Evolutionary conservation across 768 basidiomycete species (phyloP).

Genomic region (Hericium coralloides): DNA sequence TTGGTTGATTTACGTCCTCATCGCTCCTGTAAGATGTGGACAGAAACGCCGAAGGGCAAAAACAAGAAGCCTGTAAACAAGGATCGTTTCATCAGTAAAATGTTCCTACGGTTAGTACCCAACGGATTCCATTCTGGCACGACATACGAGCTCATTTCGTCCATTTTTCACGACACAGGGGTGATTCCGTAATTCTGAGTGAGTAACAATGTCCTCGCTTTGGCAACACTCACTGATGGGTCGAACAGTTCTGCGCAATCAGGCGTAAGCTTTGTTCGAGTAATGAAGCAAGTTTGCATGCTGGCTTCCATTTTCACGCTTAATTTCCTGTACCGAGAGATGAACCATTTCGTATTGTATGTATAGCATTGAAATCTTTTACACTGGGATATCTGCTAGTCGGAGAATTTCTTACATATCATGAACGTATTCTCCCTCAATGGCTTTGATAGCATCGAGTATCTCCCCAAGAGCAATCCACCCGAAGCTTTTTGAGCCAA

Average conservation of each 20-base stretch:
- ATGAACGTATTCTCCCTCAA: slow-evolving; percentile 25
- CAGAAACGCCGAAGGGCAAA: slow-evolving; percentile 94
- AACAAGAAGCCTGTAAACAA: slow-evolving; percentile 99
- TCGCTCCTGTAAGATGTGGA: slow-evolving; percentile 79
- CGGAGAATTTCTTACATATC: not conserved
- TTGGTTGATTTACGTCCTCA: not conserved
- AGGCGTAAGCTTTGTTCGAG: slow-evolving; percentile 30
- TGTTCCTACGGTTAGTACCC: slow-evolving; percentile 73
- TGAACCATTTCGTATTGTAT: not conserved
- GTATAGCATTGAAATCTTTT: not conserved
- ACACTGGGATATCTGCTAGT: not conserved
- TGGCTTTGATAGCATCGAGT: slow-evolving; percentile 40
- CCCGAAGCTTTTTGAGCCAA: slow-evolving; percentile 54
- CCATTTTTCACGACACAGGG: slow-evolving; percentile 35
- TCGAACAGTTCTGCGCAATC: slow-evolving; percentile 62
- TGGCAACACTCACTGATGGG: slow-evolving; percentile 24
- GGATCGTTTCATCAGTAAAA: slow-evolving; percentile 98
- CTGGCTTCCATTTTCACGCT: not conserved
- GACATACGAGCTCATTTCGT: slow-evolving; percentile 4
- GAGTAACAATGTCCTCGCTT: slow-evolving; percentile 25
- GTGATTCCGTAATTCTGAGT: slow-evolving; percentile 98
- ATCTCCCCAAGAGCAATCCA: slow-evolving; percentile 51
- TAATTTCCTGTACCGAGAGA: not conserved
- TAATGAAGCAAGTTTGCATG: no score
- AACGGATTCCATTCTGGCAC: slow-evolving; percentile 15